Base-by-base conservation (phyloP, 441 rosid genomes). In the Iberis amara region DNA sequence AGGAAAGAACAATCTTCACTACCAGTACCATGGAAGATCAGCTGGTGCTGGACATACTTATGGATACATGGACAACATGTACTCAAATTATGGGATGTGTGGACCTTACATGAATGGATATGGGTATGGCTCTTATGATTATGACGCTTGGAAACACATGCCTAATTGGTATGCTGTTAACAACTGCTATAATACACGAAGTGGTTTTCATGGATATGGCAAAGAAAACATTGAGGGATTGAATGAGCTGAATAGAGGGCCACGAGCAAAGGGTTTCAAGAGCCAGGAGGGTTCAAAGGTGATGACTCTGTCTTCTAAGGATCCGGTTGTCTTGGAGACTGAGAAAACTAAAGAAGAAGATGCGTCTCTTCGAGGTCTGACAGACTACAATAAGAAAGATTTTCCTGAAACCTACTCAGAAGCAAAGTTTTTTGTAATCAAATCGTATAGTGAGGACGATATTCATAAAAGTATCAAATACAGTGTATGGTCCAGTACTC, bases 391-490 rank as follows among this genome's bases (percentile, higher is more conserved):
- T 37, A 68, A 61, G 43, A 71, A 53, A 7, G 77, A 74, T 18
- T 83, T 83, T 59, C 76, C 78, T 11, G 85, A 59, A 52, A 69
- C 68, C 30, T 77, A 70, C 51, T 27, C 64, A 4, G 64, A 83
- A 61, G 92, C 83, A 0, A 83, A 70, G 55, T 73, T 79, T 52
- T 84, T 76, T 51, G 71, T 84, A 11, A 79, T 84, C 43, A 84
- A 84, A 70, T 84, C 92, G 0, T 81, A 81, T 27, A 81, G 88
- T 4, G 92, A 81, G 62, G 92, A 84, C 61, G 85, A 84, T 62
- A 75, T 81, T 44, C 92, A 84, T 52, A 84, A 79, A 67, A 84
- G 92, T 44, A 66, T 84, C 53, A 84, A 84, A 39, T 84, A 84
- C 65, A 69, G 50, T 57, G 85, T 81, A 5, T 84, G 92, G 92